Percentiles rank a stretch among this genome's conserved stretches.
phyloP scores from a whole-genome alignment of 805 yeast species.

The Maudiozyma serrabonitensis region DNA sequence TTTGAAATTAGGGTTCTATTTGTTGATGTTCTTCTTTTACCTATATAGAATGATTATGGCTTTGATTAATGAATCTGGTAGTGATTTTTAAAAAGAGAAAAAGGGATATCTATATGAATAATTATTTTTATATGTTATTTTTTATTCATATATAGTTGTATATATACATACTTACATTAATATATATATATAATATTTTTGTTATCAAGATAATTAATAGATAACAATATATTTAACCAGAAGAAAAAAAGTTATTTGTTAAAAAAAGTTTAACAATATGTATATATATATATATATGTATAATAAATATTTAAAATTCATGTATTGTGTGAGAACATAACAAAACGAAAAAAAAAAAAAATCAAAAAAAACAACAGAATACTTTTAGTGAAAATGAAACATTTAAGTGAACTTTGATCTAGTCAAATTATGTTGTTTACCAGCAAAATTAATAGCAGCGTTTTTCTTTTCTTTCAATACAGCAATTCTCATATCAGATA shows the following conservation, averaged over 20 bases:
- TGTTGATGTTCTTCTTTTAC: conserved; percentile 89
- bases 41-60: conserved; percentile 94
- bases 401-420: conserved; percentile 7
- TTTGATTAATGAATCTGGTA: conserved; percentile 48
- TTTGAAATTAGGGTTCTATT: conserved; percentile 81
- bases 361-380: background rate
- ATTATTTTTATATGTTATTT: too few relatives aligned
- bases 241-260: too few relatives aligned
- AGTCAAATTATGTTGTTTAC: conserved; percentile 28
- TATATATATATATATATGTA: background rate
- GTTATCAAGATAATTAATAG: background rate
- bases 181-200: background rate
- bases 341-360: background rate
- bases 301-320: background rate
- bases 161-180: background rate
- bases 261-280: background rate
- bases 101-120: too few relatives aligned
- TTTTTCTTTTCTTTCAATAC: conserved; percentile 62
- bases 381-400: too few relatives aligned
- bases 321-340: background rate
- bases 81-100: conserved; percentile 1
- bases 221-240: too few relatives aligned
- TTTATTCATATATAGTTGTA: background rate
- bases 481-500: conserved; percentile 77
- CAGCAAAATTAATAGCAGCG: conserved; percentile 35